These are phyloP conservation scores for Pseudopyrenochaeta lycopersici DNA, from an alignment of 2,329 filamentous ascomycete species.

Conservation along the genomic window DNA sequence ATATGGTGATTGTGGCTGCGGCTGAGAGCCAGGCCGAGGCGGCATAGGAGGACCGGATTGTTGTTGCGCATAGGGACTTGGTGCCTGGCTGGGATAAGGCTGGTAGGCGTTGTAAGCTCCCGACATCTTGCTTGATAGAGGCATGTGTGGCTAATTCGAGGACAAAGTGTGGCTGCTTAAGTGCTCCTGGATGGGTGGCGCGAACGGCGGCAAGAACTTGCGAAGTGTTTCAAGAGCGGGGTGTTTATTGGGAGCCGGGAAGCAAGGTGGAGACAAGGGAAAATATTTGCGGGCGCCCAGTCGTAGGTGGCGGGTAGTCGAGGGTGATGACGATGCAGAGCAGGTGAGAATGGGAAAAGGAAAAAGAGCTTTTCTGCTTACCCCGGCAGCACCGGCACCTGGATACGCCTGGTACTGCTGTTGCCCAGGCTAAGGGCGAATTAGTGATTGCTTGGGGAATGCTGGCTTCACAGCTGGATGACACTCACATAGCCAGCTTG, in stretches of 20 bases:
- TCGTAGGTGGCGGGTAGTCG: conserved; percentile 30
- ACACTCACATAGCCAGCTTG: conserved; percentile 64
- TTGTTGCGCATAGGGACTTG: conserved; percentile 40
- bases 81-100: conserved; percentile 34
- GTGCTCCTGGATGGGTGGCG: conserved; percentile 3
- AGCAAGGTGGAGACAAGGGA: conserved; percentile 27
- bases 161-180: conserved; percentile 17
- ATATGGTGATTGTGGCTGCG: conserved; percentile 54
- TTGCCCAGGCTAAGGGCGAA: conserved; percentile 52
- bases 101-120: conserved; percentile 41
- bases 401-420: conserved; percentile 66
- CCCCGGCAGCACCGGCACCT: conserved; percentile 50
- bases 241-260: conserved; percentile 36
- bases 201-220: too few relatives aligned
- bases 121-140: conserved; percentile 40
- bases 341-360: conserved; percentile 30
- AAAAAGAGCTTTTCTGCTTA: conserved; percentile 42
- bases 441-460: conserved; percentile 31
- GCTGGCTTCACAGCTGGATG: conserved; percentile 5
- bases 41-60: conserved; percentile 39
- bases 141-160: conserved; percentile 33
- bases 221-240: conserved; percentile 9
- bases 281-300: conserved; percentile 26
- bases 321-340: conserved; percentile 45
- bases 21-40: conserved; percentile 45